Conservation (phyloP, 1,139 yeast species). For the Hansenula lynferdii region DNA sequence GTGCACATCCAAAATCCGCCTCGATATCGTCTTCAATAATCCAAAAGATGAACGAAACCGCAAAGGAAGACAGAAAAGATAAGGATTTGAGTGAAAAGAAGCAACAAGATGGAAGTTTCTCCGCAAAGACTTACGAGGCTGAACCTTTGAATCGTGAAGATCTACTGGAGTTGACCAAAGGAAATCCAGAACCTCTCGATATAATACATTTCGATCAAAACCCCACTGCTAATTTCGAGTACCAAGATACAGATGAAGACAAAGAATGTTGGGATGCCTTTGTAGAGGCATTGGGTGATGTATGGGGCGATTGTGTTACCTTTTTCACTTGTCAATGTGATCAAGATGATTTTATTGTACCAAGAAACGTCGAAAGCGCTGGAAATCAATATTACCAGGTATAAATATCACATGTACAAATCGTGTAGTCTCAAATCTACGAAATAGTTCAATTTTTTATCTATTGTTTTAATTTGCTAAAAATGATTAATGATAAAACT, state of each 20-base stretch:
- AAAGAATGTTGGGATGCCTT: slow-evolving; percentile 7
- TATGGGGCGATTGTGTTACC: slow-evolving; percentile 9
- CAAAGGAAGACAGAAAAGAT: too few species aligned
- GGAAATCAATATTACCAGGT: neutral
- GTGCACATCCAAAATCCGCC: slow-evolving; percentile 1
- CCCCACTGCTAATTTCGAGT: neutral
- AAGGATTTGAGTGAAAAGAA: too few species aligned
- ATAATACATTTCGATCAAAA: neutral
- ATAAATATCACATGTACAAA: neutral
- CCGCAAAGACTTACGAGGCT: neutral
- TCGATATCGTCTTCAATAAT: slow-evolving; percentile 10
- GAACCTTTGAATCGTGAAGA: neutral
- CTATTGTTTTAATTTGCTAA: neutral
- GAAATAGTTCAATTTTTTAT: too few species aligned
- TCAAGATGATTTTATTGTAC: neutral
- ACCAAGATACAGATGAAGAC: slow-evolving; percentile 2
- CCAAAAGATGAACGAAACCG: neutral
- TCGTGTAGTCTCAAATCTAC: too few species aligned
- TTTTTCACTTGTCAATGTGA: slow-evolving; percentile 4
- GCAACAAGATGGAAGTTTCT: too few species aligned
- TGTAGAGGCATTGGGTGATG: slow-evolving; percentile 1
- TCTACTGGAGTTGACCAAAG: neutral
- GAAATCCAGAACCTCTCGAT: neutral
- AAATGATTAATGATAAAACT: neutral
- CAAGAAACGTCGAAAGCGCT: too few species aligned